Base-by-base conservation (phyloP, 2,329 filamentous ascomycete genomes). In the Trichoderma asperellum region DNA sequence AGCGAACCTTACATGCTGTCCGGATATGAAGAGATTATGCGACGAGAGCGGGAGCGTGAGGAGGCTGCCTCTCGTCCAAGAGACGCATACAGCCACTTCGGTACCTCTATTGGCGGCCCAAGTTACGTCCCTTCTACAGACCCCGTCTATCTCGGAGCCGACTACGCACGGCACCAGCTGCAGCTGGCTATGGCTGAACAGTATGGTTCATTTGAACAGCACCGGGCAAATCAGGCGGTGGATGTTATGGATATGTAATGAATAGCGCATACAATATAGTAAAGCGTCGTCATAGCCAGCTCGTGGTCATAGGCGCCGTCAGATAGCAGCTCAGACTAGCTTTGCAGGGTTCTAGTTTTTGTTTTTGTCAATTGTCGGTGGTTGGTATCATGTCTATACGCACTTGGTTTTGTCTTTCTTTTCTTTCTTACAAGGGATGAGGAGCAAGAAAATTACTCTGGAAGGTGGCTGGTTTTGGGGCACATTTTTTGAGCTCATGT, bases 1-100 rank as follows among this genome's bases (percentile, higher is more conserved):
- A 88, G 87, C 49, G 93, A 96, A 79, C 93, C 93, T 0, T 97
- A 97, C 79, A 96, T 97, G 87, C 79, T 87, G 59, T 90, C 88
- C 7, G 94, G 94, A 16, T 97, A 97, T 77, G 91, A 93, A 75
- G 84, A 88, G 75, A 81, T 92, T 69, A 88, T 90, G 70, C 83
- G 84, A 69, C 84, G 88, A 66, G 89, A 92, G 75, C 88, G 90
- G 71, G 86, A 91, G 74, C 76, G 75, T 43, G 72, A 78, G 56
- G 72, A 73, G 52, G 72, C 79, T 69, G 76, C 80, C 65, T 75
- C 74, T 59, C 75, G 75, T 37, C 73, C 79, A 5, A 82, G 81
- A 72, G 79, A 83, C 58, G 77, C 80, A 52, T 85, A 84, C 73
- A 81, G 77, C 56, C 82, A 83, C 70, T 83, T 82, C 68, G 82